Evolutionary conservation across 169 alveolate genomes (phyloP), one percentile per base, ranked within the genome.

Genomic region (Neospora caninum): DNA sequence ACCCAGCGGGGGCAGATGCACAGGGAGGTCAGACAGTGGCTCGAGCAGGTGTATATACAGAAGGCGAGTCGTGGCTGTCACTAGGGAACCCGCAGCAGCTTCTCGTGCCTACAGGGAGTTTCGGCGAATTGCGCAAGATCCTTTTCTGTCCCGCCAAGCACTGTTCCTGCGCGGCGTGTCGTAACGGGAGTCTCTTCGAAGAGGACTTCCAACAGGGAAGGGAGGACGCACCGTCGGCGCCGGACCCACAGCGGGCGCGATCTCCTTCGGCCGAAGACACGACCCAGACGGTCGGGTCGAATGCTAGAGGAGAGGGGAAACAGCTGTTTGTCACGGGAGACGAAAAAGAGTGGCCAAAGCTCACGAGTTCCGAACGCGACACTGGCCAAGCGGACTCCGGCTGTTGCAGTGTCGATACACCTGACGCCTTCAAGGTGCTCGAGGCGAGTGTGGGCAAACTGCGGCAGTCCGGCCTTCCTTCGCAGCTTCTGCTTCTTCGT

Each of bases 91-190:
- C 86, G 18, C 86, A 78, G 86, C 86, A 78, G 42, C 45, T 78
- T 78, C 86, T 78, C n/a, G 86, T 78, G 39, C 86, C 86, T 20
- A 78, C 49, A 20, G 86, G 86, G 18, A 78, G 86, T n/a, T 78
- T 78, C 13, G 45, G 29, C 1, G 45, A 78, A n/a, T 16, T 78
- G 39, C 86, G 86, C 20, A 78, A n/a, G n/a, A n/a, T 78, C 27
- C 86, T 78, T 4, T 78, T 38, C n/a, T 20, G 22, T 16, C 39
- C 49, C 39, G 27, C 49, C 29, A n/a, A 78, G 20, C 73, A 27
- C 58, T 4, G 13, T 7, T 64, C 34, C 20, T 64, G 73, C n/a
- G 73, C 25, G 20, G 25, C 73, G 18, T 78, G 86, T n/a, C 4
- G 42, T 69, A 29, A 7, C 39, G 82, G 82, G 18, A 34, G 38